Base-by-base conservation (phyloP, 2,329 filamentous ascomycete species). In the Verticillium alfalfae region DNA sequence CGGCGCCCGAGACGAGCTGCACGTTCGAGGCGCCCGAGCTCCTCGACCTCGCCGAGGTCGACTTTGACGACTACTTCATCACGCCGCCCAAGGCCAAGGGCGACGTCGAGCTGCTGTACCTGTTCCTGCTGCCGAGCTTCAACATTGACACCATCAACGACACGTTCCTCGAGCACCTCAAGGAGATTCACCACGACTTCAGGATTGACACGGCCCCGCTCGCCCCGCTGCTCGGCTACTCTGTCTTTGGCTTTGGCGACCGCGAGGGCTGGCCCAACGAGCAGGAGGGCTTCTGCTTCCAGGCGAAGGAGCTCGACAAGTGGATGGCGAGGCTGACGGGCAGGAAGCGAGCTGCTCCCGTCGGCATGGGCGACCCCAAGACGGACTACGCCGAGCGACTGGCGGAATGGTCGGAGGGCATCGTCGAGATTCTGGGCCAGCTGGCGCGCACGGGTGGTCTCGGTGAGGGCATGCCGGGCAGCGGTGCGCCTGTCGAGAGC, bases 311-410 rank as follows among this genome's bases (percentile, higher is more conserved):
- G 67, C 81, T 96, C 3, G 94, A 99, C 72, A 93, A 88, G 72
- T 98, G 95, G 94, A 91, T 99, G 90, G 93, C 94, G n/a, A 96
- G 93, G 72, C 77, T 99, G 69, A 97, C 93, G 0, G 89, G 86
- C 1, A 85, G 89, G 64, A 97, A 94, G 77, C 84, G 93, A 71
- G 93, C 92, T 1, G 98, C 90, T 69, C 94, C 94, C 0, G 79
- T 98, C 7, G 95, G 95, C 5, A 88, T 94, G 82, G 92, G 90
- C 2, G 93, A 98, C 74, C 85, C 90, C 62, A 96, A 93, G 75
- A 82, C 77, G n/a, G 90, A 95, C 71, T 85, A 87, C 22, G 78
- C 81, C 22, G 75, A 84, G 57, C 81, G 90, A 34, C 74, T 98
- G 60, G 76, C 82, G 38, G 92, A 97, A 72, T 99, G 94, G 94